Evolutionary conservation across 305 asterid genomes (phyloP), one percentile per base, ranked within the genome.

Genomic region (Petunia hybrid): DNA sequence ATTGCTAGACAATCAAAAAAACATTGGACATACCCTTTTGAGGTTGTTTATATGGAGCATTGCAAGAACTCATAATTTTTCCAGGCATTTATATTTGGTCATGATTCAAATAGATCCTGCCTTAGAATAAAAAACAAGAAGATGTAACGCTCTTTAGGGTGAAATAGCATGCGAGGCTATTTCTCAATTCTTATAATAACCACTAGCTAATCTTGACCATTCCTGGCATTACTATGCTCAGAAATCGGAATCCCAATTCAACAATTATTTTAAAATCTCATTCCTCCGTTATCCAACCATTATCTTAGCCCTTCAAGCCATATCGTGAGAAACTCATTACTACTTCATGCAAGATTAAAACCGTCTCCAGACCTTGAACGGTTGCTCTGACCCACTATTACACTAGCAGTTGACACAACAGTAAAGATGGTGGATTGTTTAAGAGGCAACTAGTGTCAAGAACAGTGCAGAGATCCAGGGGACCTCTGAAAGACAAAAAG

Each of bases 391-490:
- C 9, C 16, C 59, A 9, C 2, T 9, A 45, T 45, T 45, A 45
- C 77, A 10, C 59, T 69, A 22, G 14, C 2, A 9, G 41, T 70
- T 70, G 16, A 1, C 16, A 8, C 22, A 45, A 70, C 9, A 16
- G 16, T 1, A 70, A n/a, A 68, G 16, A 43, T 1, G 16, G 4
- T 69, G 57, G 40, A 43, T 43, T 16, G n/a, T 69, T 2, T 42
- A 67, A 67, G 46, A 51, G 78, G 78, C 13, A 48, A 59, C 61
- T 2, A 3, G 36, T 73, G 53, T 48, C 43, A 71, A 71, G 45
- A 73, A 48, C 13, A 0, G 7, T 6, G 62, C 1, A 16, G 45
- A 73, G 61, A 4, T 13, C 59, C 10, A 13, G 0, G 2, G 0
- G 78, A 36, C 8, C 43, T 46, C 77, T 71, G 61, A 71, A 31